These are phyloP conservation scores for Tuber magnatum DNA, from an alignment of 495 filamentous ascomycete genomes.

Conservation along the genomic window DNA sequence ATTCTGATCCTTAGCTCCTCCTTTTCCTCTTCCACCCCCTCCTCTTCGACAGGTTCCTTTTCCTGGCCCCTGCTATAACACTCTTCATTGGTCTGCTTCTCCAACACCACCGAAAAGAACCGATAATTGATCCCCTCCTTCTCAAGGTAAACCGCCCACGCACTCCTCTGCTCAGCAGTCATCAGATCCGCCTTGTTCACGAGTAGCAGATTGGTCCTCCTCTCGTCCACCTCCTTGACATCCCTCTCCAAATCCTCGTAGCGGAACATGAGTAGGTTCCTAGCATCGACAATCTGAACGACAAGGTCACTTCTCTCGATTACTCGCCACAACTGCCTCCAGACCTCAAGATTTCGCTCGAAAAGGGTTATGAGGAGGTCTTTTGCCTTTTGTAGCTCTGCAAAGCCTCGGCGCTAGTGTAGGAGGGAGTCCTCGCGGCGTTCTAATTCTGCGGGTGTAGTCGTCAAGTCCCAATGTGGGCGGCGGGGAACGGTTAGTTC, in stretches of 20 bases:
- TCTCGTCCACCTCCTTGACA: constrained; percentile 80
- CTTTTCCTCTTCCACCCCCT: constrained; percentile 41
- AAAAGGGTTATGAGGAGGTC: constrained; percentile 98
- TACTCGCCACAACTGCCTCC: constrained; percentile 97
- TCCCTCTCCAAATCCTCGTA: constrained; percentile 90
- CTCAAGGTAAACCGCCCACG: constrained; percentile 86
- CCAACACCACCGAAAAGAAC: constrained; percentile 91
- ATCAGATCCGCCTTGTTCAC: constrained; percentile 99
- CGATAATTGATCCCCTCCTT: constrained; percentile 72
- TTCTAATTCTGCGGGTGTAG: constrained; percentile 76
- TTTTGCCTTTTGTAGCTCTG: constrained; percentile 83
- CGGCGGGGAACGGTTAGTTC: constrained; percentile 83
- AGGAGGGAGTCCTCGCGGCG: constrained; percentile 71
- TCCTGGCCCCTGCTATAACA: constrained; percentile 46
- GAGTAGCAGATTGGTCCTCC: constrained; percentile 83
- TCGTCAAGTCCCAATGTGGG: constrained; percentile 77
- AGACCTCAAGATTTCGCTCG: constrained; percentile 95
- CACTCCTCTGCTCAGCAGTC: constrained; percentile 72
- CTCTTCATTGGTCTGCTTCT: constrained; percentile 78
- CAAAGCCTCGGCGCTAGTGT: constrained; percentile 82
- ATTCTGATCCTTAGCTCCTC: constrained; percentile 66
- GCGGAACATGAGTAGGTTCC: constrained; percentile 89
- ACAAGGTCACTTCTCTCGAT: constrained; percentile 94
- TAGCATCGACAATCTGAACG: constrained; percentile 96
- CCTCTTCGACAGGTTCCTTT: constrained; percentile 47